Conservation (phyloP, 2,329 filamentous ascomycete species). For the Nothomitra cinnamomea region DNA sequence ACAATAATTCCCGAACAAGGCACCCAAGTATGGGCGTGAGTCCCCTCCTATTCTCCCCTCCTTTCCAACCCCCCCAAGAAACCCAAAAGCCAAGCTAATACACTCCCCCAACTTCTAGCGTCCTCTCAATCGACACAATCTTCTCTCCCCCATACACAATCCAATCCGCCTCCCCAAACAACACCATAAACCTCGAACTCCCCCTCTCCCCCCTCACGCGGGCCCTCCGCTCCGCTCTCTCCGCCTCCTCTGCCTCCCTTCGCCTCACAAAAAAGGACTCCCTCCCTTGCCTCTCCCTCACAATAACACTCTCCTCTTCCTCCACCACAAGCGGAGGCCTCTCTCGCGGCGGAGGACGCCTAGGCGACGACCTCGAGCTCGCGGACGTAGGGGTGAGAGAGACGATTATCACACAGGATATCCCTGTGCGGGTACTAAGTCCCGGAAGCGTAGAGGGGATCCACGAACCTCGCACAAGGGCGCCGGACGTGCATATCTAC, state of each 20-base stretch:
- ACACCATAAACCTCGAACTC: slow-evolving; percentile 92
- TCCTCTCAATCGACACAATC: slow-evolving; percentile 22
- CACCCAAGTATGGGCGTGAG: slow-evolving; percentile 89
- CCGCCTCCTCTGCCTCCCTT: slow-evolving; percentile 65
- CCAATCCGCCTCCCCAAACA: slow-evolving; percentile 64
- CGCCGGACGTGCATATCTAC: slow-evolving; percentile 87
- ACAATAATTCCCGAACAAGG: slow-evolving; percentile 91
- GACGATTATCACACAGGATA: slow-evolving; percentile 85
- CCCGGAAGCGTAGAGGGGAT: slow-evolving; percentile 76
- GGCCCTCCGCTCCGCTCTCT: slow-evolving; percentile 75
- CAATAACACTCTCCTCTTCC: slow-evolving; percentile 62
- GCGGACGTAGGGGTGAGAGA: slow-evolving; percentile 50
- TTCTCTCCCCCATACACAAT: slow-evolving; percentile 42
- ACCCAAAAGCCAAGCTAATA: not conserved
- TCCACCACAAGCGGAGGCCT: slow-evolving; percentile 32
- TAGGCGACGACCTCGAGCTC: slow-evolving; percentile 3
- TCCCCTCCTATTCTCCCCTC: slow-evolving; percentile 13
- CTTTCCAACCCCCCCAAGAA: not conserved
- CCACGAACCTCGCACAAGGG: slow-evolving; percentile 77
- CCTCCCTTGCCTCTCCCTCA: slow-evolving; percentile 73
- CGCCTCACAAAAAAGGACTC: slow-evolving; percentile 87
- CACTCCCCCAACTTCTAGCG: slow-evolving; percentile 18
- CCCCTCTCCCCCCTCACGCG: slow-evolving; percentile 76
- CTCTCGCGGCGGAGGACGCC: slow-evolving; percentile 15
- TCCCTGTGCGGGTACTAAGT: slow-evolving; percentile 82